Base-by-base conservation (phyloP, 306 rosid species). In the Pachyrhizus erosus region DNA sequence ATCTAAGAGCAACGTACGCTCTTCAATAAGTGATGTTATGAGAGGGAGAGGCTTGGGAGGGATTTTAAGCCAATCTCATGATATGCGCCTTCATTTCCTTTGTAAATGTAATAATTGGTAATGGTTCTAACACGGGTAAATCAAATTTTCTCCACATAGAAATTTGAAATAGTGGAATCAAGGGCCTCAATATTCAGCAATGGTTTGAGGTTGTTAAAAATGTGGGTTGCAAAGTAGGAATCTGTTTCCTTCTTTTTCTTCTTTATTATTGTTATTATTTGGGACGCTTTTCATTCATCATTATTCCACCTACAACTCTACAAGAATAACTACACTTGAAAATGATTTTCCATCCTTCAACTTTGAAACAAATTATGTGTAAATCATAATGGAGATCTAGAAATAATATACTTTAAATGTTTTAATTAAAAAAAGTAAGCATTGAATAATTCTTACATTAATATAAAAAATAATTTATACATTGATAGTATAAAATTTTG, bases 1-100 rank as follows among this genome's bases (percentile, higher is more conserved):
- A 96, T 86, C 83, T 96, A 45, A 86, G 51, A 87, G 92, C 97
- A 76, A 96, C 97, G 11, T 96, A 96, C 70, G 94, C 97, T 76
- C 92, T 89, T 79, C 70, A 81, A 49, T 84, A 70, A 84, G 79
- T 45, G 80, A 65, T 26, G 26, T 62, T 54, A 29, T 37, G 60
- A 3, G 48, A 75, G 76, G 78, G 55, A 4, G 52, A 77, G 74
- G 76, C 62, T 76, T 49, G 46, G 15, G 20, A 15, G 40, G 20
- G 10, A 9, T 24, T 60, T 60, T 26, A 60, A 24, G 8, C 26
- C 66, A 24, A 24, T 60, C 34, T 10, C 34, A 24, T 13, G 62
- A 7, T 29, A 64, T 31, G 70, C 0, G 11, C 69, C 69, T 29
- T 15, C 42, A 29, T 62, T 62, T 62, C 21, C 69, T 62, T 0